Percentiles rank a stretch among this genome's conserved stretches.
Evolutionary conservation across 768 basidiomycete genomes (phyloP).

Genomic region (Mycena venus): DNA sequence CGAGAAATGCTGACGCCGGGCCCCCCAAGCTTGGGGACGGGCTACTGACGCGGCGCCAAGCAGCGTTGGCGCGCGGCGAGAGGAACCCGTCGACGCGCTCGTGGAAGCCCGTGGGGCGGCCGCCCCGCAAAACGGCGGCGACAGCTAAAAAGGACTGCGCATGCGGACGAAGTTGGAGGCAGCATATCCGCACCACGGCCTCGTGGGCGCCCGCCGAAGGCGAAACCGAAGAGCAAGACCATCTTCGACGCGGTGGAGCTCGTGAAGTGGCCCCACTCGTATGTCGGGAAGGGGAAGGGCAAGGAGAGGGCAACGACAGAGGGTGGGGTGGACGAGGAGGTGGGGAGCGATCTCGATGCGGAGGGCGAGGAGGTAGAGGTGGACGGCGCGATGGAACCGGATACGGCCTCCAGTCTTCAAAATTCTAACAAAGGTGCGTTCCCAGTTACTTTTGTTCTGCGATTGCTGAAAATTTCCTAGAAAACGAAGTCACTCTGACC

Average conservation of each 20-base stretch:
- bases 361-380: slow-evolving; percentile 23
- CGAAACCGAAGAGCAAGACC: slow-evolving; percentile 20
- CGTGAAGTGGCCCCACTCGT: slow-evolving; percentile 3
- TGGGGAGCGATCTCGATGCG: slow-evolving; percentile 23
- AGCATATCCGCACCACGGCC: too few species aligned
- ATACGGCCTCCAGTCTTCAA: slow-evolving; percentile 22
- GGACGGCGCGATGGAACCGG: slow-evolving; percentile 11
- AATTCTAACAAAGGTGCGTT: slow-evolving; percentile 26
- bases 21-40: neutral
- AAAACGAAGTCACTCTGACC: slow-evolving; percentile 18
- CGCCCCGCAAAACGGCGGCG: neutral
- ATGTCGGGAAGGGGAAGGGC: slow-evolving; percentile 21
- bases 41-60: slow-evolving; percentile 14
- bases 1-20: neutral
- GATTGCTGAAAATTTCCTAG: neutral
- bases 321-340: neutral
- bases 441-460: neutral
- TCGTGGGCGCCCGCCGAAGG: too few species aligned
- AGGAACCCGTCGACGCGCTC: slow-evolving; percentile 9
- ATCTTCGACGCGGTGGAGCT: slow-evolving; percentile 31
- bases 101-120: neutral
- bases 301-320: neutral
- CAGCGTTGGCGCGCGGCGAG: slow-evolving; percentile 16
- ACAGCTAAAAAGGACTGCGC: neutral
- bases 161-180: neutral